Conservation (phyloP, 805 yeast genomes). For the Schwanniomyces sp. region DNA sequence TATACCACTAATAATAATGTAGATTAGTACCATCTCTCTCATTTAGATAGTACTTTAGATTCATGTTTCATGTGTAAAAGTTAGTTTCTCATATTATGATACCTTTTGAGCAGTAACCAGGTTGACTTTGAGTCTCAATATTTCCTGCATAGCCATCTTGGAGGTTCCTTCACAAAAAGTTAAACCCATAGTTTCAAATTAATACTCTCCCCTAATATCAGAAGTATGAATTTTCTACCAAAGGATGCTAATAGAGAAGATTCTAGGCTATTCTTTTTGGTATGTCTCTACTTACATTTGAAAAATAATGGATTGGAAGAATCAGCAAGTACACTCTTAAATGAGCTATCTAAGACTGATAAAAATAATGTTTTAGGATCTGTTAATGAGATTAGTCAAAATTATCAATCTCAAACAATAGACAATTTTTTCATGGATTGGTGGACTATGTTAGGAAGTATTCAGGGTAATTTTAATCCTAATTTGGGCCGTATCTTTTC, state of each 20-base stretch:
- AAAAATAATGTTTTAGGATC: background rate
- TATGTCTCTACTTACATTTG: slow-evolving; percentile 53
- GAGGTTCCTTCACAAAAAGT: background rate
- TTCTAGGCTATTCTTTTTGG: slow-evolving; percentile 49
- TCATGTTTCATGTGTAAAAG: too few species aligned
- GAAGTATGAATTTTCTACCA: background rate
- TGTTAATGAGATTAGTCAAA: background rate
- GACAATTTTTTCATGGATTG: slow-evolving; percentile 55
- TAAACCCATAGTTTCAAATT: background rate
- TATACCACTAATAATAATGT: too few species aligned
- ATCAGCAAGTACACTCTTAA: slow-evolving; percentile 48
- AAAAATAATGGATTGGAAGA: slow-evolving; percentile 47
- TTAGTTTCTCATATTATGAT: too few species aligned
- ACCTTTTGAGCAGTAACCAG: too few species aligned
- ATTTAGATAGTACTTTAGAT: too few species aligned
- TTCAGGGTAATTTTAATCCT: slow-evolving; percentile 45
- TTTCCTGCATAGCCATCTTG: background rate
- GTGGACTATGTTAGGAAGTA: slow-evolving; percentile 54
- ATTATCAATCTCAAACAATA: slow-evolving; percentile 23
- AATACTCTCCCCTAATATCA: background rate
- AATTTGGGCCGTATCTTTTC: slow-evolving; percentile 22
- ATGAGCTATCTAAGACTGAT: slow-evolving; percentile 20
- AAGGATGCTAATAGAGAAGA: slow-evolving; percentile 18
- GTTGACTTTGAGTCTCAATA: background rate
- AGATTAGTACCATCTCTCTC: too few species aligned